Percentiles rank a stretch among this genome's conserved stretches.
Conservation (phyloP, 2,329 filamentous ascomycete species). For the Ceratocystis smalleyi region DNA sequence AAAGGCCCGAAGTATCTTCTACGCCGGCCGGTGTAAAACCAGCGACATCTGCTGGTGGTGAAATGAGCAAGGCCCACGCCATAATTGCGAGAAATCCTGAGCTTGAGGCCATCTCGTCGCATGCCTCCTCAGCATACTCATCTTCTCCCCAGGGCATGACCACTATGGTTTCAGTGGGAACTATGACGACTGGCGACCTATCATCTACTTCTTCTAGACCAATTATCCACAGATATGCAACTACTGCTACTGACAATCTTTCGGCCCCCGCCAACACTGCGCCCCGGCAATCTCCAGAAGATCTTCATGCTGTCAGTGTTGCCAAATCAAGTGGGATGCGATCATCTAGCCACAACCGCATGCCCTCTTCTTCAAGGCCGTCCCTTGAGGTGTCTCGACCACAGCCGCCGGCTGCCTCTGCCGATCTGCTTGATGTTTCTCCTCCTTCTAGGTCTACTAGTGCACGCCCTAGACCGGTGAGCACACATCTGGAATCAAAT, state of each 20-base stretch:
- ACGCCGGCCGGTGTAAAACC: background rate
- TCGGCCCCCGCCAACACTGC: conserved; percentile 20
- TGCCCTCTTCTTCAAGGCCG: conserved; percentile 41
- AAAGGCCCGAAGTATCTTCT: background rate
- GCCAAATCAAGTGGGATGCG: conserved; percentile 9
- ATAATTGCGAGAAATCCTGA: conserved; percentile 50
- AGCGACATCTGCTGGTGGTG: conserved; percentile 28
- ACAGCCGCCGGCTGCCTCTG: conserved; percentile 21
- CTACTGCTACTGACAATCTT: background rate
- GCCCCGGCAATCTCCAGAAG: conserved; percentile 7
- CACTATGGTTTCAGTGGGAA: conserved; percentile 44
- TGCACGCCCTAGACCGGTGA: conserved; percentile 53
- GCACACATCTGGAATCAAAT: conserved; percentile 69
- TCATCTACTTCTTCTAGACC: conserved; percentile 14
- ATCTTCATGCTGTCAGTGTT: conserved; percentile 6
- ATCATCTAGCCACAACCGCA: conserved; percentile 21
- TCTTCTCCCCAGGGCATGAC: conserved; percentile 21
- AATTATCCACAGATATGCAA: conserved; percentile 27
- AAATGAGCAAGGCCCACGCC: conserved; percentile 45
- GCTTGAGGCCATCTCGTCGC: conserved; percentile 39
- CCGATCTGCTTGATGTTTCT: conserved; percentile 44
- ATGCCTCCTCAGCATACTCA: conserved; percentile 21
- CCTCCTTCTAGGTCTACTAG: conserved; percentile 26
- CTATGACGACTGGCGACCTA: conserved; percentile 46
- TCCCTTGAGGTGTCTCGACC: conserved; percentile 60